Conservation (phyloP, 768 basidiomycete genomes). For the Pulveroboletus ravenelii region DNA sequence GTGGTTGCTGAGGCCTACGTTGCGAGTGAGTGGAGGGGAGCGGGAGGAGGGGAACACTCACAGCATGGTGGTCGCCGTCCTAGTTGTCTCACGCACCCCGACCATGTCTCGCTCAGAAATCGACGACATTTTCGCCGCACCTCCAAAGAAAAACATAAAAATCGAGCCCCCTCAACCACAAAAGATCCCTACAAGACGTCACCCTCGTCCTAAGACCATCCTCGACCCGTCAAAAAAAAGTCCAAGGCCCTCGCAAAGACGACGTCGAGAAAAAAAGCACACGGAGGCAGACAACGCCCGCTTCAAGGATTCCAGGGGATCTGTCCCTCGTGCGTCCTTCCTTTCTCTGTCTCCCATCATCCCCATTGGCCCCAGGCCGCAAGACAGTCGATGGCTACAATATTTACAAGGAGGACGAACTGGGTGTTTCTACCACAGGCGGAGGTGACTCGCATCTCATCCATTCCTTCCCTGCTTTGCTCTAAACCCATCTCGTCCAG, state of each 20-base stretch:
- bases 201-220: conserved; percentile 48
- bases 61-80: conserved; percentile 29
- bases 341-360: conserved; percentile 8
- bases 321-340: conserved; percentile 54
- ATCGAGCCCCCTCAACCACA: neutral
- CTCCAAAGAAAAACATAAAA: conserved; percentile 40
- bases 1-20: conserved; percentile 40
- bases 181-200: conserved; percentile 1
- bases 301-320: conserved; percentile 75
- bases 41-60: conserved; percentile 17
- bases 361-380: conserved; percentile 45
- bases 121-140: conserved; percentile 74
- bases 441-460: conserved; percentile 62
- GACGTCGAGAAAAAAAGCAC: conserved; percentile 26
- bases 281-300: conserved; percentile 36
- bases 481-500: conserved; percentile 38
- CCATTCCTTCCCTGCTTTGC: conserved; percentile 8
- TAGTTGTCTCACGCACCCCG: conserved; percentile 19
- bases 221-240: conserved; percentile 53
- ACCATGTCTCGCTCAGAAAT: conserved; percentile 65
- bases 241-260: conserved; percentile 29
- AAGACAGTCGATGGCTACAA: conserved; percentile 77
- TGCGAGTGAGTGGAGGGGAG: neutral
- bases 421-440: conserved; percentile 60
- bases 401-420: conserved; percentile 80